Base-by-base conservation (phyloP, 2,329 filamentous ascomycete genomes). In the Sarocladium strictum region DNA sequence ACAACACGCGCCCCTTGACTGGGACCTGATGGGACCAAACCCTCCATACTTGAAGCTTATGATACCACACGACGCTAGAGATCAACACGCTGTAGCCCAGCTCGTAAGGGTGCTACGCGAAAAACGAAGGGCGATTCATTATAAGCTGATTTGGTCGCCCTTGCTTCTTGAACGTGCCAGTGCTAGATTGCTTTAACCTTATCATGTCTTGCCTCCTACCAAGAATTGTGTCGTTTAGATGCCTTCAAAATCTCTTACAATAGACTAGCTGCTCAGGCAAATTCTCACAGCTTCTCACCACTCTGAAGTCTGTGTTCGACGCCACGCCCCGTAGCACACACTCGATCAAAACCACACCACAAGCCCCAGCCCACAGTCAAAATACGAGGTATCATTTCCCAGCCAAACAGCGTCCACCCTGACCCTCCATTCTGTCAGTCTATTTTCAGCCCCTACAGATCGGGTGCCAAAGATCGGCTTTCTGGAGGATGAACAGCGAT, bases 361-460 rank as follows among this genome's bases (percentile, higher is more conserved):
- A 9, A n/a, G 17, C 7, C 29, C 35, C 35, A 38, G 43, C 24
- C 23, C 43, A 47, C 23, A 47, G 47, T n/a, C 29, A 51, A 51
- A 51, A 51, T 51, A 51, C 47, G 47, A 51, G 47, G 47, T 29
- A 51, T 51, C 47, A 51, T 51, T 51, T 51, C 47, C 47, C 47
- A 35, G 27, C 47, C 47, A 51, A 51, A 17, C 47, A 51, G 15
- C 47, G 17, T 33, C 27, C 47, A 51, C 6, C n/a, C 47, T 35
- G 47, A 51, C 47, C 47, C 47, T 51, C 47, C 47, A 33, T 29
- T 33, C n/a, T 17, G 17, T 7, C 47, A n/a, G 5, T 33, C 47
- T 51, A 51, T 51, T 51, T 51, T 51, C 47, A 51, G 47, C 17
- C 6, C 29, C 6, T 12, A 51, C 47, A 51, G 47, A 51, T 51